A percentile compares a stretch with the other conserved stretches of the same genome.
Conservation (phyloP, 2,329 filamentous ascomycete species). For the Beauveria sp. region DNA sequence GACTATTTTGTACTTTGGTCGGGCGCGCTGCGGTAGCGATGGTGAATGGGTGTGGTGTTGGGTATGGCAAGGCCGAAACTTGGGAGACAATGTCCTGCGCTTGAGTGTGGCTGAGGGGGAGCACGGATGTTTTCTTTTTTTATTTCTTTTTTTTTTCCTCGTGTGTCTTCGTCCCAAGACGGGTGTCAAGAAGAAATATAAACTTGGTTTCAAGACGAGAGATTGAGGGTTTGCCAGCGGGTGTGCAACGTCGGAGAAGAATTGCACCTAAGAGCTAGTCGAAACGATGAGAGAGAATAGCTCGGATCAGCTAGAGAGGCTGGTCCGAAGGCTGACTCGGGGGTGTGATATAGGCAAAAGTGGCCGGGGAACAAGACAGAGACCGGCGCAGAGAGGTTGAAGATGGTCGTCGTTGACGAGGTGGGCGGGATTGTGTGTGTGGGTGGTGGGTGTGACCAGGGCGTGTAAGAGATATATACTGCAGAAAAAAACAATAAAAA, state of each 20-base stretch:
- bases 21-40: not conserved
- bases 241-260: not conserved
- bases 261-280: not conserved
- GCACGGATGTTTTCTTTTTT: not conserved
- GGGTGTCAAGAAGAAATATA: not conserved
- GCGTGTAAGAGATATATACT: slow-evolving; percentile 11
- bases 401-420: not conserved
- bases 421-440: not conserved
- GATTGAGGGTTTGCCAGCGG: not conserved
- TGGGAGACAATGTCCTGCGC: not conserved
- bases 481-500: not conserved
- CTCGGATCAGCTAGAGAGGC: not conserved
- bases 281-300: not conserved
- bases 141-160: not conserved
- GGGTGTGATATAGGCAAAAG: not conserved
- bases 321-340: not conserved
- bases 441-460: not conserved
- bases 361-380: not conserved
- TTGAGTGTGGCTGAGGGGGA: not conserved
- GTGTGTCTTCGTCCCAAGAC: not conserved
- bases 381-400: not conserved
- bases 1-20: slow-evolving; percentile 1
- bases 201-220: not conserved
- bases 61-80: not conserved
- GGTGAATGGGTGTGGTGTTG: not conserved